phyloP scores from a whole-genome alignment of 805 yeast genomes.

The Cyberlindnera sargentensis region DNA sequence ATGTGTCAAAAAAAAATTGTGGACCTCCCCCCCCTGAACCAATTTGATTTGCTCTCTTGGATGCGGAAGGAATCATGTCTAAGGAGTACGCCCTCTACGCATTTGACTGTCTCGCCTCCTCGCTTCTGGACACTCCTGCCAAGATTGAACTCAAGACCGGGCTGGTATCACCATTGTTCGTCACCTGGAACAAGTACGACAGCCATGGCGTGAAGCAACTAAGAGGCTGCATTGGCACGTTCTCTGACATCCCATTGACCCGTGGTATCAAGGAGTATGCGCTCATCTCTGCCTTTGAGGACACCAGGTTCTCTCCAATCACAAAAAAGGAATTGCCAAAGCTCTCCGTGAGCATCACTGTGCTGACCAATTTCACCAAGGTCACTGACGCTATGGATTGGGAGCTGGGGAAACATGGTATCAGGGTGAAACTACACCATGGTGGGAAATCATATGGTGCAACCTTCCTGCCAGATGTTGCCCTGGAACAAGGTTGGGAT shows the following conservation, averaged over 20 bases:
- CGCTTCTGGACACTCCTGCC: not conserved
- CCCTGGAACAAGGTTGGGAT: constrained; percentile 80
- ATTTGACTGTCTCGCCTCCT: constrained; percentile 13
- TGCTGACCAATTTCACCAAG: constrained; percentile 50
- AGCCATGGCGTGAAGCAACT: constrained; percentile 29
- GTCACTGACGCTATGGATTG: constrained; percentile 57
- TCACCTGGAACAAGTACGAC: constrained; percentile 68
- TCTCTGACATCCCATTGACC: constrained; percentile 25
- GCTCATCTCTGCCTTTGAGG: constrained; percentile 55
- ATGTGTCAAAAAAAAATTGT: too few species aligned
- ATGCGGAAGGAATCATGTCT: not conserved
- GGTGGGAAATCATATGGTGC: constrained; percentile 45
- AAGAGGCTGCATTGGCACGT: constrained; percentile 95
- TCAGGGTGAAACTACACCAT: constrained; percentile 47
- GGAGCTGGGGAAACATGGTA: constrained; percentile 80
- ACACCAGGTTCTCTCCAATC: constrained; percentile 71
- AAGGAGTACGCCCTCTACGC: constrained; percentile 24
- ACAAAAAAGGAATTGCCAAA: constrained; percentile 41
- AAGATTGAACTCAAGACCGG: not conserved
- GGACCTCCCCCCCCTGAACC: too few species aligned
- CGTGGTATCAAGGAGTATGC: constrained; percentile 7
- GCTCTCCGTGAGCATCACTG: constrained; percentile 48
- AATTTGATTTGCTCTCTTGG: too few species aligned
- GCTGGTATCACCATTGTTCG: constrained; percentile 54
- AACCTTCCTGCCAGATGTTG: constrained; percentile 88